These are phyloP conservation scores for Dothistroma pini DNA, from an alignment of 2,329 filamentous ascomycete genomes.

Conservation along the genomic window DNA sequence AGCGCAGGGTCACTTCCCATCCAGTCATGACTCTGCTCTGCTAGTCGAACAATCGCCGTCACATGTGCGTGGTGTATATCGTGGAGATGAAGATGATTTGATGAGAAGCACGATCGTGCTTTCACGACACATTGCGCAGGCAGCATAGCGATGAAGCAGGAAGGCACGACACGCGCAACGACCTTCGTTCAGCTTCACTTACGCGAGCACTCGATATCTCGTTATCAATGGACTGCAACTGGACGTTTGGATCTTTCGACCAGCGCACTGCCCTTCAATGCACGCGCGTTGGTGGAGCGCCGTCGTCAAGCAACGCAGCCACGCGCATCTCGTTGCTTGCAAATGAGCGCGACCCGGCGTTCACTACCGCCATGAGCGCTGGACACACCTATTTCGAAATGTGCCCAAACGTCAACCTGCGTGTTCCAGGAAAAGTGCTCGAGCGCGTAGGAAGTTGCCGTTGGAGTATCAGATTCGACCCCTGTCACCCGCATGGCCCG, in stretches of 20 bases:
- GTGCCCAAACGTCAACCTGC: no score
- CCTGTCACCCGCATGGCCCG: neutral
- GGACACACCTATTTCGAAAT: no score
- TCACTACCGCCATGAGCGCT: no score
- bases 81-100: neutral
- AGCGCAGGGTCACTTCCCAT: neutral
- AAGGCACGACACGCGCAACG: neutral
- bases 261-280: no score
- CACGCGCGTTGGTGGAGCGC: no score
- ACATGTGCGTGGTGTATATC: neutral
- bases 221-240: no score
- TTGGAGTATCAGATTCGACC: constrained; percentile 3
- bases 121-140: neutral
- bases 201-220: no score
- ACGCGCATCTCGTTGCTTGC: no score
- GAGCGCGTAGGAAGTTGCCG: neutral
- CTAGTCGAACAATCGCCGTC: neutral
- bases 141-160: neutral
- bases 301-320: no score
- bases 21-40: neutral
- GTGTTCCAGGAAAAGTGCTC: neutral
- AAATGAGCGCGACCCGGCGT: no score
- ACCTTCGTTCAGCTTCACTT: neutral
- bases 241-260: no score
- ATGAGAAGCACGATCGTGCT: neutral